Conservation (phyloP, 2,329 filamentous ascomycete species). For the Aureobasidium vineae region DNA sequence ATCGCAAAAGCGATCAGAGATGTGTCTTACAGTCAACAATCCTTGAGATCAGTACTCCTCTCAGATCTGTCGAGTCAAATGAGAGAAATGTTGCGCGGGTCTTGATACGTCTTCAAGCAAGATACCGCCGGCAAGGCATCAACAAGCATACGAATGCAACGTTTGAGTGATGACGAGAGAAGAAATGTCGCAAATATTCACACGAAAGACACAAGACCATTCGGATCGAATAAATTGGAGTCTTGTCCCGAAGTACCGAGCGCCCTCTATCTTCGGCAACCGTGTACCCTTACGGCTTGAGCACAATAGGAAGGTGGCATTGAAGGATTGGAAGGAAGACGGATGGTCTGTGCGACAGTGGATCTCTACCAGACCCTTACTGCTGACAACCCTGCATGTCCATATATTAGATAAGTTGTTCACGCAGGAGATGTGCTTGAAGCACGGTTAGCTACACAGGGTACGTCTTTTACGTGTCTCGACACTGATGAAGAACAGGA, state of each 20-base stretch:
- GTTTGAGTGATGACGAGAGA: neutral
- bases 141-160: neutral
- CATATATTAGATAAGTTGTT: too few relatives aligned
- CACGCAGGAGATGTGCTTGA: neutral
- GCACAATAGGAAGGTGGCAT: slow-evolving; percentile 19
- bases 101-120: neutral
- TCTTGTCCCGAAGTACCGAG: neutral
- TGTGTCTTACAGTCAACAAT: neutral
- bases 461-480: too few relatives aligned
- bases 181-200: neutral
- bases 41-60: too few relatives aligned
- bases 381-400: neutral
- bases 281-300: neutral
- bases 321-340: neutral
- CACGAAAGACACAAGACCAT: neutral
- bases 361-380: neutral
- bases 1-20: neutral
- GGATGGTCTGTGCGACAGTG: neutral
- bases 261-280: neutral
- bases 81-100: too few relatives aligned
- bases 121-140: neutral
- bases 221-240: neutral
- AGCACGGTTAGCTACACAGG: neutral
- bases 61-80: neutral
- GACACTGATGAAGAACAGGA: too few relatives aligned